Conservation (phyloP, 139 green algal species). For the Pleodorina starrii region DNA sequence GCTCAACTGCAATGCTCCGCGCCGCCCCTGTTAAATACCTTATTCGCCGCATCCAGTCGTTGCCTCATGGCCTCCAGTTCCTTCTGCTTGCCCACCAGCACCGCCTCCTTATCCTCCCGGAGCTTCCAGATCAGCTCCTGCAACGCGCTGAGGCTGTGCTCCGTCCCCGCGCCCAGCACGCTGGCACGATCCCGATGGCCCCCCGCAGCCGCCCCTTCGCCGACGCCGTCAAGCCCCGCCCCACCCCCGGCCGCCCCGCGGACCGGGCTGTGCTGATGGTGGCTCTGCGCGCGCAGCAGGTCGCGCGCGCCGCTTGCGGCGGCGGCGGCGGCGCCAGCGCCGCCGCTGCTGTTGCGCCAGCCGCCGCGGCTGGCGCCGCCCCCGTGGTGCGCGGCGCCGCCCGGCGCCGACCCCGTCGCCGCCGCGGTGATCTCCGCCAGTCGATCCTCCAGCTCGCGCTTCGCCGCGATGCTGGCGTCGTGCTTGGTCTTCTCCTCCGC, state of each 20-base stretch:
- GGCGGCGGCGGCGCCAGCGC: background rate
- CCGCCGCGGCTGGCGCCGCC: slow-evolving; percentile 25
- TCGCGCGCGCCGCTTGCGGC: background rate
- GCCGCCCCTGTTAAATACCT: too few species aligned
- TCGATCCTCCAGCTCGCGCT: slow-evolving; percentile 33
- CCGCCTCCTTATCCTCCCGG: slow-evolving; percentile 30
- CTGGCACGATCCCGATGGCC: background rate
- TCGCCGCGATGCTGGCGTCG: slow-evolving; percentile 12
- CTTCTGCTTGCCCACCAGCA: slow-evolving; percentile 12
- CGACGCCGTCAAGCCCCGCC: background rate
- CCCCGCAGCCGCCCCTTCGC: background rate
- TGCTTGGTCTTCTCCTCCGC: slow-evolving; percentile 21
- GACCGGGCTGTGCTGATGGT: slow-evolving; percentile 6
- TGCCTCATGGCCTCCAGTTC: slow-evolving; percentile 23
- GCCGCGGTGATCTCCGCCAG: slow-evolving; percentile 20
- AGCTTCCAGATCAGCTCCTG: slow-evolving; percentile 22
- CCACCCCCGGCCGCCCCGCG: background rate
- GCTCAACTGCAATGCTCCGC: too few species aligned
- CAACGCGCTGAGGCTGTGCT: slow-evolving; percentile 29
- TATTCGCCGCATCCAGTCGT: background rate
- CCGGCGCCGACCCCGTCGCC: background rate
- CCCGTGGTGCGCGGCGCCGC: background rate
- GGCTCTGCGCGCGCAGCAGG: slow-evolving; percentile 2
- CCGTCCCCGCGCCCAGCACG: background rate
- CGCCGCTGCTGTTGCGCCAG: slow-evolving; percentile 30